phyloP scores from a whole-genome alignment of 1,139 yeast genomes.

The Insectozyma bohioensis region DNA sequence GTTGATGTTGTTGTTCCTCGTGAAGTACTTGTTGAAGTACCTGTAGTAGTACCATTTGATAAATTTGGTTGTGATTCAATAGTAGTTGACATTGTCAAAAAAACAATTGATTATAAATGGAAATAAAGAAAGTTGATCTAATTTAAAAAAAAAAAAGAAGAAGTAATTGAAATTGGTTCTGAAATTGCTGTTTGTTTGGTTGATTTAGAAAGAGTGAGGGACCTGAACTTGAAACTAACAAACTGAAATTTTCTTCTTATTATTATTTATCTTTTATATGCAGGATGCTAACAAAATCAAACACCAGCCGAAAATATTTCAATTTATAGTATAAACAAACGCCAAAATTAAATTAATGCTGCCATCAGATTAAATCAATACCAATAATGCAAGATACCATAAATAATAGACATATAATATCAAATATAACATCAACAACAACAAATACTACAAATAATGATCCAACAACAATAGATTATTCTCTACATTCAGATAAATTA shows the following conservation, averaged over 20 bases:
- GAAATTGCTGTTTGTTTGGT: no score
- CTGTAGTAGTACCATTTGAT: no score
- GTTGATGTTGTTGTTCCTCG: neutral
- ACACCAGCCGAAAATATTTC: no score
- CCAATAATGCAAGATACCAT: neutral
- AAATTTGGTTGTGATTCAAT: constrained; percentile 3
- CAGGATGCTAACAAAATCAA: no score
- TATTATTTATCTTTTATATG: no score
- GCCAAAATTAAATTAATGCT: no score
- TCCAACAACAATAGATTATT: constrained; percentile 4
- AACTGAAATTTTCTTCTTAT: no score
- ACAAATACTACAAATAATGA: neutral
- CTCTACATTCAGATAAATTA: constrained; percentile 5
- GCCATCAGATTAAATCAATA: no score
- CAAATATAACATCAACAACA: constrained; percentile 1
- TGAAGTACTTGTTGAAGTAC: neutral
- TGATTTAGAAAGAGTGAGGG: no score
- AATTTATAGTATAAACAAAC: neutral
- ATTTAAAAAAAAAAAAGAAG: neutral
- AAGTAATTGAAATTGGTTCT: neutral
- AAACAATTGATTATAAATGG: no score
- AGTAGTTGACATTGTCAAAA: constrained; percentile 3
- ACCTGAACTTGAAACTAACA: no score
- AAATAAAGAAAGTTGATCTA: no score
- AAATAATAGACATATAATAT: neutral